Evolutionary conservation across 1,139 yeast species (phyloP).

Genomic region (Pichia sp.): DNA sequence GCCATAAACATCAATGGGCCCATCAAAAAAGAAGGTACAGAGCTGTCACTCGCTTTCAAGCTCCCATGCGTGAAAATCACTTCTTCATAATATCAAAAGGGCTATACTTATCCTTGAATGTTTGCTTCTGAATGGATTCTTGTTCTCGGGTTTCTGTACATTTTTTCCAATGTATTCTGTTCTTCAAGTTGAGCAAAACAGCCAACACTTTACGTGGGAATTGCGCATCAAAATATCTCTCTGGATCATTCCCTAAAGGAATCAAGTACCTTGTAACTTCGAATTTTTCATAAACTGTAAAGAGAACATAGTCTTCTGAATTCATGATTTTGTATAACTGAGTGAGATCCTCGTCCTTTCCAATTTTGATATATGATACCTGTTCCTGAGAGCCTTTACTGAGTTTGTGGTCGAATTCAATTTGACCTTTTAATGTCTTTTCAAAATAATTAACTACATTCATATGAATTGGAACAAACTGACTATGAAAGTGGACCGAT

Average conservation of each 20-base stretch:
- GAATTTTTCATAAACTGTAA: slow-evolving; percentile 22
- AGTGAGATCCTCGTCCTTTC: slow-evolving; percentile 19
- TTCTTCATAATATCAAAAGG: slow-evolving; percentile 5
- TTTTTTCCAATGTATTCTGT: slow-evolving; percentile 64
- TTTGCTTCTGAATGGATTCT: slow-evolving; percentile 43
- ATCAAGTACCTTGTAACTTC: slow-evolving; percentile 17
- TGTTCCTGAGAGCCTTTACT: no score
- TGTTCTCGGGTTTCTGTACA: slow-evolving; percentile 52
- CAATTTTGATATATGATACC: slow-evolving; percentile 24
- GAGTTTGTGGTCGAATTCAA: slow-evolving; percentile 11
- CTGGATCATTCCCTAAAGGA: slow-evolving; percentile 22
- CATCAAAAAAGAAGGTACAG: no score
- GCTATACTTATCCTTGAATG: slow-evolving; percentile 16
- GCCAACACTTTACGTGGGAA: slow-evolving; percentile 76
- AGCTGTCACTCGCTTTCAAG: no score
- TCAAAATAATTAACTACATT: slow-evolving; percentile 31
- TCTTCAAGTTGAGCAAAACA: slow-evolving; percentile 45
- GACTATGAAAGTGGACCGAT: slow-evolving; percentile 60
- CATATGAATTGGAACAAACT: slow-evolving; percentile 48
- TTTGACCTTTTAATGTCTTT: slow-evolving; percentile 36
- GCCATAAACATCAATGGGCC: no score
- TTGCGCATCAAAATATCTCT: slow-evolving; percentile 48
- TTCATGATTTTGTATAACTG: slow-evolving; percentile 26
- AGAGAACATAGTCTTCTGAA: slow-evolving; percentile 33
- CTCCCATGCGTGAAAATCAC: no score